Conservation (phyloP, 2,329 filamentous ascomycete species). For the Hypoxylon sp. region DNA sequence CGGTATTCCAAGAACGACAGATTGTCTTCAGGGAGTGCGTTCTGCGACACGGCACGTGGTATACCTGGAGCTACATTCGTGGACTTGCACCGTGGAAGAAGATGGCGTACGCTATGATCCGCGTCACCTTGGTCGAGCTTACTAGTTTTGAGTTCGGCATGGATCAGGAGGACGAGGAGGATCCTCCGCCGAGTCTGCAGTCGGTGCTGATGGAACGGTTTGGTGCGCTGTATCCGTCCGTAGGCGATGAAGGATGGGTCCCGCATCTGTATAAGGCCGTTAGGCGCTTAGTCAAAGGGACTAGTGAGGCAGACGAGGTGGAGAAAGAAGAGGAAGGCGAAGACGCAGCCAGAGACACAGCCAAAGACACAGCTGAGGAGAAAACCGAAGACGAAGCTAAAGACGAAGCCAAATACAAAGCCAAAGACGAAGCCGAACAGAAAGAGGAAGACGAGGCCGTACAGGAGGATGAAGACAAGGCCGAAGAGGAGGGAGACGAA, state of each 20-base stretch:
- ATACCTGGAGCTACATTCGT: conserved; percentile 43
- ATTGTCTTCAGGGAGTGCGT: conserved; percentile 49
- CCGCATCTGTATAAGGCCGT: neutral
- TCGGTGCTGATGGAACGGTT: conserved; percentile 46
- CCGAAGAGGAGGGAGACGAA: neutral
- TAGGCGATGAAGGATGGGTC: neutral
- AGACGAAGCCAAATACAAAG: too few species aligned
- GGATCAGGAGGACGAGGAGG: neutral
- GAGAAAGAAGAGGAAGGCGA: too few species aligned
- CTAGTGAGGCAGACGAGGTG: too few species aligned
- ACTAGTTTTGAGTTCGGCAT: conserved; percentile 47
- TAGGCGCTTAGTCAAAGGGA: neutral
- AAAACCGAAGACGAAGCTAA: too few species aligned
- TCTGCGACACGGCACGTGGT: conserved; percentile 53
- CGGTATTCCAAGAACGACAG: conserved; percentile 36
- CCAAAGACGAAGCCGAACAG: neutral
- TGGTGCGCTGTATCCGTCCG: conserved; percentile 14
- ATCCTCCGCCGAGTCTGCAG: conserved; percentile 41
- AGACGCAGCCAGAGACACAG: too few species aligned
- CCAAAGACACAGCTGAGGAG: too few species aligned
- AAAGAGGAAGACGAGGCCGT: neutral
- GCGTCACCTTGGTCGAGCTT: conserved; percentile 45
- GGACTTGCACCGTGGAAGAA: conserved; percentile 5
- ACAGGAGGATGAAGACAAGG: neutral
- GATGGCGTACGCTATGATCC: conserved; percentile 36